These are phyloP conservation scores for Hygrocybe coccinea DNA, from an alignment of 768 basidiomycete genomes.

Conservation along the genomic window DNA sequence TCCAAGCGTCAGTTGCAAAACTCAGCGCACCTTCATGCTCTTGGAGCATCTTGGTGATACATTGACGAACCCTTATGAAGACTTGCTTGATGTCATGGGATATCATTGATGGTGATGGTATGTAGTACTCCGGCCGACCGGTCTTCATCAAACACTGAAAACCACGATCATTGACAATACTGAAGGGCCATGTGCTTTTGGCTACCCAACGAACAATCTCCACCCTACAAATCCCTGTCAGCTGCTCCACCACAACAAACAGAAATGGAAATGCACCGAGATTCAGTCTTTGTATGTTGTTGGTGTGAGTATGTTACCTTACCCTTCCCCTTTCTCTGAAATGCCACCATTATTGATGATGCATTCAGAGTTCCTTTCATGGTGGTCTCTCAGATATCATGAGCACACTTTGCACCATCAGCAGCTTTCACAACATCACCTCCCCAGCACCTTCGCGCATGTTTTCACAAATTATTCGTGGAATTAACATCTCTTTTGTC, in stretches of 20 bases:
- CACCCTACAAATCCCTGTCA: conserved; percentile 15
- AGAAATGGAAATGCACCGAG: conserved; percentile 13
- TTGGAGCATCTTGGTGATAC: conserved; percentile 28
- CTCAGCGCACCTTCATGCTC: conserved; percentile 26
- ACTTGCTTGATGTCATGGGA: conserved; percentile 27
- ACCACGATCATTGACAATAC: conserved; percentile 28
- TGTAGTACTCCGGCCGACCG: conserved; percentile 29
- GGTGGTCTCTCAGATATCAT: conserved; percentile 5
- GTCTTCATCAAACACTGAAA: conserved; percentile 33
- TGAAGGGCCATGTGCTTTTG: conserved; percentile 29
- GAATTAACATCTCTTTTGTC: conserved; percentile 16
- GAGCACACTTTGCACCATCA: not conserved
- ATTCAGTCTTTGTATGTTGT: conserved; percentile 23
- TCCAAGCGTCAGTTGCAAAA: conserved; percentile 22
- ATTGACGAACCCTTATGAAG: conserved; percentile 17
- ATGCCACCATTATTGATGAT: conserved; percentile 24
- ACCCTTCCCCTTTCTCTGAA: conserved; percentile 27
- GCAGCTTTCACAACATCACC: conserved; percentile 15
- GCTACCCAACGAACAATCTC: conserved; percentile 34
- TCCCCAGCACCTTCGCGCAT: conserved; percentile 34
- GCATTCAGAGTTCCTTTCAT: conserved; percentile 7
- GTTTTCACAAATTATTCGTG: conserved; percentile 26
- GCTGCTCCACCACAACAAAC: not conserved
- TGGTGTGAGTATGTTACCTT: conserved; percentile 28
- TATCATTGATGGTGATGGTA: conserved; percentile 32